Conservation (phyloP, 495 filamentous ascomycete species). For the Penicillium crystallinum region DNA sequence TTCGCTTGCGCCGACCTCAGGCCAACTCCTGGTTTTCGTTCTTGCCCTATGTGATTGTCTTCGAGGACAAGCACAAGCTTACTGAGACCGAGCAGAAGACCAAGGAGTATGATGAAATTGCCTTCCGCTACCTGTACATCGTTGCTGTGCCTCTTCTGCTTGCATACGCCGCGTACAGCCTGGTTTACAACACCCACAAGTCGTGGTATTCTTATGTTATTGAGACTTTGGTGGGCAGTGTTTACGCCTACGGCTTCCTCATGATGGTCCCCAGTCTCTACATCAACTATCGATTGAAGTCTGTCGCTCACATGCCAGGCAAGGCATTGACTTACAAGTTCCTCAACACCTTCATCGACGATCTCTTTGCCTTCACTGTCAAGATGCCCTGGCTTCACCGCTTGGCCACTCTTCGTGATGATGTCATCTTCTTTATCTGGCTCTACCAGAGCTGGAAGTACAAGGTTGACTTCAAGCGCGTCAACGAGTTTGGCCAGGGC, state of each 20-base stretch:
- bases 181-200: conserved; percentile 93
- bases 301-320: conserved; percentile 93
- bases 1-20: conserved; percentile 67
- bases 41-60: conserved; percentile 76
- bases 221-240: conserved; percentile 87
- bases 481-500: conserved; percentile 98
- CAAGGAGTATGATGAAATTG: conserved; percentile 95
- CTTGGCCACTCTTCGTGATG: conserved; percentile 89
- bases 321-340: conserved; percentile 98
- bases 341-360: conserved; percentile 73
- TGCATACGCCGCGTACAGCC: conserved; percentile 84
- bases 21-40: conserved; percentile 61
- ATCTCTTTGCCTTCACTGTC: conserved; percentile 96
- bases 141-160: conserved; percentile 80
- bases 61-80: conserved; percentile 96
- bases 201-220: conserved; percentile 95
- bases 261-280: conserved; percentile 99
- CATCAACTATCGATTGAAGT: conserved; percentile 98
- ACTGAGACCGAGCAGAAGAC: conserved; percentile 95
- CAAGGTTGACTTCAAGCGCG: conserved; percentile 82
- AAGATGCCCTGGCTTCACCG: conserved; percentile 97
- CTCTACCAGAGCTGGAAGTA: conserved; percentile 94
- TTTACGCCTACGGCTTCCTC: conserved; percentile 96
- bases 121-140: conserved; percentile 94
- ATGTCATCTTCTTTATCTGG: conserved; percentile 97